These are phyloP conservation scores for Linanthus parryae DNA, from an alignment of 148 eudicot species.

Conservation along the genomic window DNA sequence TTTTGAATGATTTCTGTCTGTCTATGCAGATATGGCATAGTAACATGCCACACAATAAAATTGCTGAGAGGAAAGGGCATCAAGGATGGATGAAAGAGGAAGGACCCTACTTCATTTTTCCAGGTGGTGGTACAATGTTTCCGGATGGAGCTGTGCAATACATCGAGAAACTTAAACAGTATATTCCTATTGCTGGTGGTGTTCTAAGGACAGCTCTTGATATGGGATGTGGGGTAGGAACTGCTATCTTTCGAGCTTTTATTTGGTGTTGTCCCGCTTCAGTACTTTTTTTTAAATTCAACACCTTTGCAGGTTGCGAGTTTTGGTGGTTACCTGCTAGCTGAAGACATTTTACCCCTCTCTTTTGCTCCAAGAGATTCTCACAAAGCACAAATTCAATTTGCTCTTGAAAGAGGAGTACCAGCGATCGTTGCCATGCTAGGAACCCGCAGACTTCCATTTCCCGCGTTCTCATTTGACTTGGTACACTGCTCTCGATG, in stretches of 20 bases:
- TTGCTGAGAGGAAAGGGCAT: slow-evolving; percentile 94
- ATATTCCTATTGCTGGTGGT: slow-evolving; percentile 81
- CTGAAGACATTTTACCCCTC: slow-evolving; percentile 65
- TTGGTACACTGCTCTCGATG: slow-evolving; percentile 95
- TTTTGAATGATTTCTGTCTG: not conserved
- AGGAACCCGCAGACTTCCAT: slow-evolving; percentile 88
- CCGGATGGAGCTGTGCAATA: slow-evolving; percentile 86
- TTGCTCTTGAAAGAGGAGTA: slow-evolving; percentile 89
- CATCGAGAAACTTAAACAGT: slow-evolving; percentile 83
- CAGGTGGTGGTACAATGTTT: slow-evolving; percentile 95
- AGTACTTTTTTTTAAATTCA: slow-evolving; percentile 2
- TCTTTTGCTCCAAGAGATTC: slow-evolving; percentile 99
- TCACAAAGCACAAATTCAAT: slow-evolving; percentile 91
- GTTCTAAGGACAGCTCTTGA: slow-evolving; percentile 89
- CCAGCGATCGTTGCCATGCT: slow-evolving; percentile 97
- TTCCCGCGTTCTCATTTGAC: slow-evolving; percentile 88
- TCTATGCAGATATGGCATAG: slow-evolving; percentile 82
- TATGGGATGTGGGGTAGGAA: slow-evolving; percentile 96
- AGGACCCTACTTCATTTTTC: slow-evolving; percentile 82
- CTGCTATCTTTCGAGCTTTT: not conserved
- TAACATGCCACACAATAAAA: slow-evolving; percentile 84
- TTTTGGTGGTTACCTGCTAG: slow-evolving; percentile 80
- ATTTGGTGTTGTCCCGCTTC: slow-evolving; percentile 7
- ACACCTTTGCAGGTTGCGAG: slow-evolving; percentile 73
- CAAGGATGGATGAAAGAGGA: slow-evolving; percentile 95